A percentile compares a stretch with the other conserved stretches of the same genome.
Conservation (phyloP, 495 filamentous ascomycete species). For the Rhypophila decipiens region DNA sequence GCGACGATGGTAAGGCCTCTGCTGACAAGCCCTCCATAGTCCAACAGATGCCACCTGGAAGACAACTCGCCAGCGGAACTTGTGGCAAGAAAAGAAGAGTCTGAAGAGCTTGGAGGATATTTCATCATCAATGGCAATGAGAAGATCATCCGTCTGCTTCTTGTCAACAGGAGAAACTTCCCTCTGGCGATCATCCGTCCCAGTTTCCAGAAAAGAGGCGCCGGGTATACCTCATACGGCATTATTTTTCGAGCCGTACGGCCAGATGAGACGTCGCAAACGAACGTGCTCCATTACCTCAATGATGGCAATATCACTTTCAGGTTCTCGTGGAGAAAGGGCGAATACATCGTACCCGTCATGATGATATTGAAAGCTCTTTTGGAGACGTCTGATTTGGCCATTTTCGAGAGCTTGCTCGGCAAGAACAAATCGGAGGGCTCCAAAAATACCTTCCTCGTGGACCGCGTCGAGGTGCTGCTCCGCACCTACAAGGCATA, state of each 20-base stretch:
- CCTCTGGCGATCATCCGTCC: slow-evolving; percentile 88
- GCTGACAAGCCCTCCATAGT: slow-evolving; percentile 39
- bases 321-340: slow-evolving; percentile 96
- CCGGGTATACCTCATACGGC: slow-evolving; percentile 80
- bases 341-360: slow-evolving; percentile 86
- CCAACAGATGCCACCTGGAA: slow-evolving; percentile 85
- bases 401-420: slow-evolving; percentile 87
- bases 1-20: background rate
- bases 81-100: slow-evolving; percentile 81
- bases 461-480: slow-evolving; percentile 86
- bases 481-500: slow-evolving; percentile 90
- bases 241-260: slow-evolving; percentile 86
- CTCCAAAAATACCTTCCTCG: slow-evolving; percentile 82
- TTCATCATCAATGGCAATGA: slow-evolving; percentile 96
- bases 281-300: slow-evolving; percentile 93
- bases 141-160: slow-evolving; percentile 88
- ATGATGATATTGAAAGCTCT: slow-evolving; percentile 97
- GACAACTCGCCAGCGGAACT: slow-evolving; percentile 73
- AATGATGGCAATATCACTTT: slow-evolving; percentile 93
- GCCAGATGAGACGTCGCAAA: slow-evolving; percentile 95
- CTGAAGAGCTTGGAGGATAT: slow-evolving; percentile 88
- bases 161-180: slow-evolving; percentile 83
- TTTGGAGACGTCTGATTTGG: slow-evolving; percentile 89
- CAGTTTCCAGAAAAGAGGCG: slow-evolving; percentile 79
- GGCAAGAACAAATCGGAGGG: slow-evolving; percentile 67